Evolutionary conservation across 495 filamentous ascomycete genomes (phyloP).

Genomic region (Aspergillus asperescens): DNA sequence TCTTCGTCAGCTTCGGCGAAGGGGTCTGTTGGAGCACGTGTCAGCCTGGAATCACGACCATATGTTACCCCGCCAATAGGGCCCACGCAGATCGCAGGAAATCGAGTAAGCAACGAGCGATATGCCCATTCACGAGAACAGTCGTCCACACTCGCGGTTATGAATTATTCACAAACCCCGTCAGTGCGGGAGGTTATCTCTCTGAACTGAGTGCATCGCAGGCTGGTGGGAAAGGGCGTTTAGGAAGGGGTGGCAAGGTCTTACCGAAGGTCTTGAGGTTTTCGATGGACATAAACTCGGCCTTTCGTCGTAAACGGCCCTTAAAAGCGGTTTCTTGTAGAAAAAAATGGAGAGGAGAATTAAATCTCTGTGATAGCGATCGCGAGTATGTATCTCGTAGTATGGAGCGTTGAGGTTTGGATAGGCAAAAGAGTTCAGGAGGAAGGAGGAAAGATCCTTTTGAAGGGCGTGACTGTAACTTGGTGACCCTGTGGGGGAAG

Average conservation of each 20-base stretch:
- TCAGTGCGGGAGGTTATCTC: not conserved
- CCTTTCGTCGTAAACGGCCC: conserved; percentile 40
- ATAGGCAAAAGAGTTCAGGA: conserved; percentile 20
- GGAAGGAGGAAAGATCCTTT: conserved; percentile 39
- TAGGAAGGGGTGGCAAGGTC: conserved; percentile 39
- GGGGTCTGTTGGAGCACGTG: conserved; percentile 66
- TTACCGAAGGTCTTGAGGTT: conserved; percentile 99
- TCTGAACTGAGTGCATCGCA: not conserved
- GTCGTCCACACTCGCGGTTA: not conserved
- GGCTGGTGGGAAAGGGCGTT: not conserved
- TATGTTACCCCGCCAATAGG: conserved; percentile 35
- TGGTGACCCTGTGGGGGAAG: conserved; percentile 31
- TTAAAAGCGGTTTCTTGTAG: conserved; percentile 41
- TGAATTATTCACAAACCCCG: not conserved
- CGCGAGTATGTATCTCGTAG: conserved; percentile 14
- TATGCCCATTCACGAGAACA: not conserved
- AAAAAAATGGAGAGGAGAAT: conserved; percentile 32
- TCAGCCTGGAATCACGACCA: conserved; percentile 34
- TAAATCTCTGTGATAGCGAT: conserved; percentile 34
- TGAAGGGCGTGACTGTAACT: conserved; percentile 28
- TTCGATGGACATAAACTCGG: conserved; percentile 99
- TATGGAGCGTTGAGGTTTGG: conserved; percentile 5
- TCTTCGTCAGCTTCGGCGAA: conserved; percentile 99
- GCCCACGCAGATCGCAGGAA: conserved; percentile 11
- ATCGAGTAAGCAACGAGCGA: not conserved